These are phyloP conservation scores for Coemansia sp. DNA, from an alignment of 192 early-diverging fungal genomes.

Conservation along the genomic window DNA sequence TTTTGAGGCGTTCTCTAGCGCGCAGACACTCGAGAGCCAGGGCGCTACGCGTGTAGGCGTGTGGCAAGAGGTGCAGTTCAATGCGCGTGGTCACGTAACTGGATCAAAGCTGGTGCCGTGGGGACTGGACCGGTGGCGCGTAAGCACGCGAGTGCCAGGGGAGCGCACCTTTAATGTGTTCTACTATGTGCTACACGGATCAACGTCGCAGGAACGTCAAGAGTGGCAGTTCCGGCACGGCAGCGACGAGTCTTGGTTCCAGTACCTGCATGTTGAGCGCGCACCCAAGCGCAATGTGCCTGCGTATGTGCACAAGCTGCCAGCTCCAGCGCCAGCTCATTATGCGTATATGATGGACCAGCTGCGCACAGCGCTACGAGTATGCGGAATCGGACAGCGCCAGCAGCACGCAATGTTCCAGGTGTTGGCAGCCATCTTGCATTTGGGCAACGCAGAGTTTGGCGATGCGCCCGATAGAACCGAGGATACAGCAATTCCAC, in stretches of 20 bases:
- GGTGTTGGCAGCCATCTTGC: constrained; percentile 83
- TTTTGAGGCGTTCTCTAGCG: constrained; percentile 77
- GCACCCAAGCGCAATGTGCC: constrained; percentile 9
- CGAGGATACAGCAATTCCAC: constrained; percentile 73
- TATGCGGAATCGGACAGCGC: constrained; percentile 65
- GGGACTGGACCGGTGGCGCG: constrained; percentile 62
- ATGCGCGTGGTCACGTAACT: constrained; percentile 75
- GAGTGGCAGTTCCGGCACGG: constrained; percentile 60
- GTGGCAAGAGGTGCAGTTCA: constrained; percentile 91
- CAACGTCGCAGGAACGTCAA: constrained; percentile 71
- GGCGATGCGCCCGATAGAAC: constrained; percentile 58
- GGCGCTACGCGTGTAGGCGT: constrained; percentile 75
- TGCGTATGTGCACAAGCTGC: constrained; percentile 30
- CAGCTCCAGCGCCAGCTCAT: constrained; percentile 43
- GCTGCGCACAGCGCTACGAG: constrained; percentile 61
- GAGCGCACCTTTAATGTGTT: constrained; percentile 75
- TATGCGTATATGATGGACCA: constrained; percentile 58
- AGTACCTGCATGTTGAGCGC: constrained; percentile 49
- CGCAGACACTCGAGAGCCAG: constrained; percentile 62
- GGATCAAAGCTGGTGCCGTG: constrained; percentile 79
- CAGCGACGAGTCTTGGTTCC: constrained; percentile 52
- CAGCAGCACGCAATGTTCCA: constrained; percentile 79
- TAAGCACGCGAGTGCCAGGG: constrained; percentile 54
- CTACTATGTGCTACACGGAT: constrained; percentile 80
- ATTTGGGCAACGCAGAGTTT: constrained; percentile 89